Evolutionary conservation across 78 protist genomes (phyloP).

Genomic region (Dictyostelium capitatum): DNA sequence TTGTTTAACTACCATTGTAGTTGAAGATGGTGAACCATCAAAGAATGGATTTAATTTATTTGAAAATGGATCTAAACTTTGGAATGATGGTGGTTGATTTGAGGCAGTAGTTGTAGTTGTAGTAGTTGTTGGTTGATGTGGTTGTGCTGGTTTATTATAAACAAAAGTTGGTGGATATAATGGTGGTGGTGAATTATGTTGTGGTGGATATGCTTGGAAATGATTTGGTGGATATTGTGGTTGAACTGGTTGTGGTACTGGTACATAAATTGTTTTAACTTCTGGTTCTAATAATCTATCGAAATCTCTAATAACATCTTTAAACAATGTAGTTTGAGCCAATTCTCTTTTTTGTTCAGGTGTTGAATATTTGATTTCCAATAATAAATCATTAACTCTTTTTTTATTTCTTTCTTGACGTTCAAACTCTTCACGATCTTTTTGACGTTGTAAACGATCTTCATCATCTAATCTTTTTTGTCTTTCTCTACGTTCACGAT

Average conservation of each 20-base stretch:
- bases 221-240: background rate
- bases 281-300: background rate
- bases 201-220: background rate
- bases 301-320: constrained; percentile 48
- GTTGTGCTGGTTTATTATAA: background rate
- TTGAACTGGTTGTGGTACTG: constrained; percentile 25
- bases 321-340: constrained; percentile 26
- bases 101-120: background rate
- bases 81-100: background rate
- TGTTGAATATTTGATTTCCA: constrained; percentile 23
- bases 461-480: constrained; percentile 16
- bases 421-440: constrained; percentile 23
- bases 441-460: background rate
- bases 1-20: background rate
- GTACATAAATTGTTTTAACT: background rate
- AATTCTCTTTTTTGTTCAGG: constrained; percentile 17
- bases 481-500: background rate
- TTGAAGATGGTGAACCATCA: background rate
- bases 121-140: too few relatives aligned
- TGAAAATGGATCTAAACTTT: background rate
- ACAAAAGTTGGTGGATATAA: background rate
- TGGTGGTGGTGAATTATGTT: background rate
- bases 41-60: background rate
- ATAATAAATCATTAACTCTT: constrained; percentile 14
- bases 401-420: constrained; percentile 30